Evolutionary conservation across 495 filamentous ascomycete genomes (phyloP), one percentile per base, ranked within the genome.

Genomic region (Penicillium verhagenii): DNA sequence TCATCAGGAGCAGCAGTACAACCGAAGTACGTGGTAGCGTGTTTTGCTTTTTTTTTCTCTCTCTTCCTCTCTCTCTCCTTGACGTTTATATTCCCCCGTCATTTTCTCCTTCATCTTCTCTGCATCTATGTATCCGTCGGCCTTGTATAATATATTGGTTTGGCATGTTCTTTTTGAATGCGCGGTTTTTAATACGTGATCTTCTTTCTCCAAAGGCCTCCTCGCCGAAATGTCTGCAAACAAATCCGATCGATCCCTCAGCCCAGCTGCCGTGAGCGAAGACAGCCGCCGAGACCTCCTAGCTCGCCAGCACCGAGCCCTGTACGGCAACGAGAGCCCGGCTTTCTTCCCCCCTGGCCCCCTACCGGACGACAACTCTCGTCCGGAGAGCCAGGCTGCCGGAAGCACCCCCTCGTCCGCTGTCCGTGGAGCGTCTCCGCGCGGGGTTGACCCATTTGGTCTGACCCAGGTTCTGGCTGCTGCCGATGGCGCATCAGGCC

Each of bases 1-100:
- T 79, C 94, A 98, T 76, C 94, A 97, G 79, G 94, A 98, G 81
- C 94, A 98, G 82, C 94, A 98, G 85, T 97, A 95, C 81, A 95
- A 97, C 78, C 87, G 93, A 87, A 96, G 94, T 98, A 81, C 72
- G 82, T 82, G 77, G 74, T 76, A 81, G 75, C 69, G 65, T 76
- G 60, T 69, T 57, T 61, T 58, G 65, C 68, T 67, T 67, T 60
- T 59, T 53, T 59, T 57, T 62, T 57, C 57, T 54, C 48, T 60
- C 56, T 57, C 49, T 56, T 56, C 57, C 54, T 56, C 47, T 63
- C 52, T 54, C 50, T 58, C 48, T 56, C 45, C 58, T 56, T 63
- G 66, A 58, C 59, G 54, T 57, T 63, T 60, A 67, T 67, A 72
- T 76, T 71, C 68, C 69, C 72, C 61, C 40, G 51, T 63, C 57